phyloP scores from a whole-genome alignment of 306 rosid genomes.

The Chamaecrista fasciculata region DNA sequence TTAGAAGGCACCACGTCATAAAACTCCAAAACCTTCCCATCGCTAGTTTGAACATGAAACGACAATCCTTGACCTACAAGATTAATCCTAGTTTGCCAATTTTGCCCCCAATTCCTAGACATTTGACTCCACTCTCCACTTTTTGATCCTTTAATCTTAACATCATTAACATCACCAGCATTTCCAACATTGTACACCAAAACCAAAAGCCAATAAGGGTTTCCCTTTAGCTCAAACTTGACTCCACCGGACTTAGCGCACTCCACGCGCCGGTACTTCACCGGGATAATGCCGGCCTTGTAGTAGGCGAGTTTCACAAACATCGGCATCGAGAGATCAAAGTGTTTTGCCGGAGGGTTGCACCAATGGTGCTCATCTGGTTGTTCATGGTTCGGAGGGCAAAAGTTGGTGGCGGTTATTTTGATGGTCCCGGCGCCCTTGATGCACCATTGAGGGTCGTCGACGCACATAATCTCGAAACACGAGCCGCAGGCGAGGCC shows the following conservation, averaged over 20 bases:
- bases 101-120: constrained; percentile 65
- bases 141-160: constrained; percentile 37
- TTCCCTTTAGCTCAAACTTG: constrained; percentile 54
- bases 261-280: constrained; percentile 34
- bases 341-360: constrained; percentile 67
- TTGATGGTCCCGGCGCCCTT: constrained; percentile 35
- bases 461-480: constrained; percentile 47
- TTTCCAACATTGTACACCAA: constrained; percentile 59
- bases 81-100: constrained; percentile 26
- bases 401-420: constrained; percentile 61
- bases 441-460: constrained; percentile 52
- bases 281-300: constrained; percentile 59
- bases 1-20: constrained; percentile 34
- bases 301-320: constrained; percentile 41
- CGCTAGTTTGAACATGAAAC: constrained; percentile 43
- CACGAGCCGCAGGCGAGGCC: constrained; percentile 62
- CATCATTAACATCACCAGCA: constrained; percentile 42
- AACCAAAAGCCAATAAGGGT: constrained; percentile 40
- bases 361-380: constrained; percentile 47
- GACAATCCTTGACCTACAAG: constrained; percentile 58
- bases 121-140: constrained; percentile 35
- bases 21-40: constrained; percentile 33
- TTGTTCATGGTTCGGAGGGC: constrained; percentile 50
- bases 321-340: constrained; percentile 61
- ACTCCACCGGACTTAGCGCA: constrained; percentile 48